Conservation (phyloP, 1,284 basidiomycete genomes). For the Trichosporon ovoides region DNA sequence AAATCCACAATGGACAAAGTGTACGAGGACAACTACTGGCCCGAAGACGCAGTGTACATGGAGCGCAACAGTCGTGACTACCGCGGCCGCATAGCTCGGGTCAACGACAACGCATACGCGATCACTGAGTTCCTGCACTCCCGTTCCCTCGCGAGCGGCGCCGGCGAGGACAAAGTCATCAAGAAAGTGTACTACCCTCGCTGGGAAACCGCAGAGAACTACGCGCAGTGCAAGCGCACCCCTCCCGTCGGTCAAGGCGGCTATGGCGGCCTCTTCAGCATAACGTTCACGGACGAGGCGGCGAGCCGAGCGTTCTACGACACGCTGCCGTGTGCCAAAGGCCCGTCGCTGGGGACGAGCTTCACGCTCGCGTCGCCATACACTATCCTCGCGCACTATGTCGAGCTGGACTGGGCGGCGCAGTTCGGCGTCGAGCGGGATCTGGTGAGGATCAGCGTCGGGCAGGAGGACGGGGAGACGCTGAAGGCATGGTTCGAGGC, state of each 20-base stretch:
- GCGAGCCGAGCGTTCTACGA: slow-evolving; percentile 85
- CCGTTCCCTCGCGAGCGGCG: slow-evolving; percentile 51
- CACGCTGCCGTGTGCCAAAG: slow-evolving; percentile 74
- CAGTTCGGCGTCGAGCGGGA: slow-evolving; percentile 77
- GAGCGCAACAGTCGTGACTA: slow-evolving; percentile 97
- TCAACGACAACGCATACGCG: slow-evolving; percentile 77
- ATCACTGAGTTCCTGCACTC: slow-evolving; percentile 73
- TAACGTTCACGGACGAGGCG: slow-evolving; percentile 68
- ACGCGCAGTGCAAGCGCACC: slow-evolving; percentile 55
- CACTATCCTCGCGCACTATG: slow-evolving; percentile 86
- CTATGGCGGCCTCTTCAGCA: slow-evolving; percentile 85
- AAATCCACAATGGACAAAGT: slow-evolving; percentile 58
- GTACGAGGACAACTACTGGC: slow-evolving; percentile 85
- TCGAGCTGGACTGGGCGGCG: slow-evolving; percentile 87
- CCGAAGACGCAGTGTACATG: slow-evolving; percentile 92
- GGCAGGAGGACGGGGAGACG: slow-evolving; percentile 69
- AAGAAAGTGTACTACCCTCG: slow-evolving; percentile 88
- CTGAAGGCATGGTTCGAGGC: slow-evolving; percentile 61
- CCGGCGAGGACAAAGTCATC: slow-evolving; percentile 54
- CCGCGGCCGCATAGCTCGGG: slow-evolving; percentile 63
- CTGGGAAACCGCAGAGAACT: slow-evolving; percentile 69
- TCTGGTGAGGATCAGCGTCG: slow-evolving; percentile 82
- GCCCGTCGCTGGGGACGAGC: slow-evolving; percentile 90
- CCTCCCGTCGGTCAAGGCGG: slow-evolving; percentile 56
- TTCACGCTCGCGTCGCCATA: slow-evolving; percentile 93